Base-by-base conservation (phyloP, 208 protist genomes). In the Crithidia expoeki region DNA sequence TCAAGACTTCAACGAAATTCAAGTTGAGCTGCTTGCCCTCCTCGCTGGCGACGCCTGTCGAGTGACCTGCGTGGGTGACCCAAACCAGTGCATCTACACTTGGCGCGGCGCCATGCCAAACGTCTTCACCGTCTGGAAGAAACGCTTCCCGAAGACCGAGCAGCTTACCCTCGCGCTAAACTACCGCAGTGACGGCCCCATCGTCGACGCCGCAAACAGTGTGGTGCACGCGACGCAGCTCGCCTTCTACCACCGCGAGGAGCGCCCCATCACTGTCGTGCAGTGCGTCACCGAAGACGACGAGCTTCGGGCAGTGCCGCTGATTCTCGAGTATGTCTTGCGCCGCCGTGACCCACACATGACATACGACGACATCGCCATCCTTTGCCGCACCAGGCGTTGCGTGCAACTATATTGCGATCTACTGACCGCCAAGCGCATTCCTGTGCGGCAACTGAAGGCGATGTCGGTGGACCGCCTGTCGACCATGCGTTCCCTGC, bases 71-170 rank as follows among this genome's bases (percentile, higher is more conserved):
- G 89, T 96, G 5, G 92, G 92, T 1, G 89, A 96, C 68, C 92
- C 92, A 0, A 89, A 94, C 59, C 92, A 96, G 71, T 93, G 89
- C 78, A 96, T 96, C 76, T 96, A 96, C 80, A 76, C 76, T 28
- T 96, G 86, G 86, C 77, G 92, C n/a, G 92, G 92, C 17, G 92
- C 92, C 34, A 72, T 91, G 57, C 76, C 82, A 11, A 67, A 88
- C 28, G 80, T 83, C 16, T 94, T 96, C 67, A 68, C 56, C 6
- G 69, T 68, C 6, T 96, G 92, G 89, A 83, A 83, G 47, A 67
- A 72, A 19, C 89, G 92, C 17, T 96, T 96, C 60, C 91, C 87
- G 9, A 76, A 85, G 27, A 83, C 84, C 0, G 42, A 73, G 44
- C 2, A 81, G 57, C 63, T 82, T 36, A 75, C 56, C 10, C 74